A percentile compares a stretch with the other conserved stretches of the same genome.
These are phyloP conservation scores for Vitellaria paradoxa DNA, from an alignment of 179 eudicot genomes.

Conservation along the genomic window DNA sequence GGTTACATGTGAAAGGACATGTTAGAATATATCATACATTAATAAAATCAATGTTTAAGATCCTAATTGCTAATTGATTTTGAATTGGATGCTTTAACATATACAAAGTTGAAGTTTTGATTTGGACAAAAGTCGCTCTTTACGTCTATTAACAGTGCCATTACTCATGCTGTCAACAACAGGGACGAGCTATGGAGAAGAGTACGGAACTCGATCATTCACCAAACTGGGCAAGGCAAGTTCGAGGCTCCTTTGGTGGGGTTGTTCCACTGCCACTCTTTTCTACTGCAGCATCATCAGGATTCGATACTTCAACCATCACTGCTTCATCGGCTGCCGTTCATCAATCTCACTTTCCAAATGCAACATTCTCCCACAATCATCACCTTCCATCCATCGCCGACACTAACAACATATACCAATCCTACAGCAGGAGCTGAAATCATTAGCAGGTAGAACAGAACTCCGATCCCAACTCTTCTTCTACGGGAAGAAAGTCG, in stretches of 20 bases:
- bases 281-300: constrained; percentile 96
- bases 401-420: constrained; percentile 1
- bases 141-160: background rate
- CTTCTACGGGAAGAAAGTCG: background rate
- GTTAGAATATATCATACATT: too few species aligned
- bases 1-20: too few species aligned
- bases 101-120: too few species aligned
- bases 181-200: constrained; percentile 72
- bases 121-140: too few species aligned
- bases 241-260: constrained; percentile 17
- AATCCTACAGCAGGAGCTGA: background rate
- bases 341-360: constrained; percentile 16
- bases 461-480: background rate
- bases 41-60: too few species aligned
- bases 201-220: constrained; percentile 26
- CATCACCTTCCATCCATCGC: constrained; percentile 10
- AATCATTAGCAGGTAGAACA: background rate
- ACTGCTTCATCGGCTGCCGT: constrained; percentile 19
- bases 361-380: constrained; percentile 4
- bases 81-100: too few species aligned
- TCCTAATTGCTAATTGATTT: too few species aligned
- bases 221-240: constrained; percentile 39
- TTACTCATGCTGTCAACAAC: constrained; percentile 8
- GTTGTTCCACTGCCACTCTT: constrained; percentile 31
- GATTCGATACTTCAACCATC: constrained; percentile 57